Percentiles rank a stretch among this genome's conserved stretches.
Conservation (phyloP, 345 rosid genomes). For the Crucihimalaya himalaica region DNA sequence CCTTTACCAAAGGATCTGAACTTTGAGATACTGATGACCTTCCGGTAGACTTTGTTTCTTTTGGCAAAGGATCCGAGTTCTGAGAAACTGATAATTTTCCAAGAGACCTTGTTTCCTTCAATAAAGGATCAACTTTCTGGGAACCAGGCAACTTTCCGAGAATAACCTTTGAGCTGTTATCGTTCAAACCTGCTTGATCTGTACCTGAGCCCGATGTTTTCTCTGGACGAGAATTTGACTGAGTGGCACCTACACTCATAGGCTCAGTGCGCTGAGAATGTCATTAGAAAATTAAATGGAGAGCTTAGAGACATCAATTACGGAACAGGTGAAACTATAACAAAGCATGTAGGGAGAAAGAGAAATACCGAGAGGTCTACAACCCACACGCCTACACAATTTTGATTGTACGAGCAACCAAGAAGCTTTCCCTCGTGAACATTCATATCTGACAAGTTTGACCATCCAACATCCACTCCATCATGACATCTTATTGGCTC, state of each 20-base stretch:
- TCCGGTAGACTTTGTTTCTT: slow-evolving; percentile 41
- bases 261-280: slow-evolving; percentile 73
- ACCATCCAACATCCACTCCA: slow-evolving; percentile 98
- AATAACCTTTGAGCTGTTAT: slow-evolving; percentile 57
- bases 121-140: slow-evolving; percentile 49
- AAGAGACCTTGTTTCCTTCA: slow-evolving; percentile 76
- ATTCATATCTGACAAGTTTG: slow-evolving; percentile 89
- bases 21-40: slow-evolving; percentile 56
- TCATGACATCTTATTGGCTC: slow-evolving; percentile 94
- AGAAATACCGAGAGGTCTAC: slow-evolving; percentile 87
- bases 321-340: slow-evolving; percentile 26
- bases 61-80: slow-evolving; percentile 44
- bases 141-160: slow-evolving; percentile 60
- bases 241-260: slow-evolving; percentile 49
- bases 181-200: slow-evolving; percentile 55
- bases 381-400: slow-evolving; percentile 99
- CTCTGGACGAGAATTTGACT: slow-evolving; percentile 59
- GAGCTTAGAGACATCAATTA: slow-evolving; percentile 34
- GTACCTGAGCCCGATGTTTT: slow-evolving; percentile 55
- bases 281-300: slow-evolving; percentile 23
- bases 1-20: slow-evolving; percentile 63
- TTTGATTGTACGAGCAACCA: slow-evolving; percentile 97
- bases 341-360: slow-evolving; percentile 8
- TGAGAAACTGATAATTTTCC: slow-evolving; percentile 84
- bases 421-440: slow-evolving; percentile 98